Percentiles rank a stretch among this genome's conserved stretches.
phyloP scores from a whole-genome alignment of 768 basidiomycete genomes.

The Coprinopsis marcescibilis region DNA sequence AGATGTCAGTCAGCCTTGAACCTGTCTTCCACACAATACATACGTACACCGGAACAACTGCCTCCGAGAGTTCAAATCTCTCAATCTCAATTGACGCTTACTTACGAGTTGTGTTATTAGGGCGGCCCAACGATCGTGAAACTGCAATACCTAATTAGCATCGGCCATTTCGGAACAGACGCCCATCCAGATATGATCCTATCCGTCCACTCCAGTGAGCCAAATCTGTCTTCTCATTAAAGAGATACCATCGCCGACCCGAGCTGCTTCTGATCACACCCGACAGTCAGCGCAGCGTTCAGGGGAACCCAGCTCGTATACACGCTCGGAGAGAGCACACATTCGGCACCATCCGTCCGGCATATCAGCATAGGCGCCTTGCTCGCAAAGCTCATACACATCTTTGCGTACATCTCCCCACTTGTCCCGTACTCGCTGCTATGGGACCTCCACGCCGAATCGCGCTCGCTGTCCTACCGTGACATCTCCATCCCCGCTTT shows the following conservation, averaged over 20 bases:
- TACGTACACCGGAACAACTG: too few species aligned
- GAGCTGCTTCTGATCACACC: not conserved
- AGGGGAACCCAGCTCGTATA: conserved; percentile 45
- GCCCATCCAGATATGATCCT: conserved; percentile 40
- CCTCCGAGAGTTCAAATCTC: too few species aligned
- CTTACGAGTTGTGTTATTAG: too few species aligned
- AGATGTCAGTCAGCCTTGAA: too few species aligned
- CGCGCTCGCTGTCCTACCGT: conserved; percentile 34
- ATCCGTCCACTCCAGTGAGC: conserved; percentile 37
- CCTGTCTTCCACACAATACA: too few species aligned
- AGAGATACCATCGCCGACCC: too few species aligned
- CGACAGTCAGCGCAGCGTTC: conserved; percentile 40
- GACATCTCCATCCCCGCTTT: conserved; percentile 28
- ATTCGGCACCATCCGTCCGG: conserved; percentile 13
- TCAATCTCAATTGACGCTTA: not conserved
- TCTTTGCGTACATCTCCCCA: conserved; percentile 39
- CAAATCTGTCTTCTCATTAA: too few species aligned
- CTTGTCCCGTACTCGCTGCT: conserved; percentile 24
- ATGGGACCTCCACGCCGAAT: conserved; percentile 39
- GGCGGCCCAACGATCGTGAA: conserved; percentile 45
- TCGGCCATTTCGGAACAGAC: conserved; percentile 35
- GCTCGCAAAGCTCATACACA: conserved; percentile 33
- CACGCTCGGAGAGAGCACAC: conserved; percentile 35
- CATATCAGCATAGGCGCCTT: conserved; percentile 34
- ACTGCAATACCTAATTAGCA: conserved; percentile 34